Base-by-base conservation (phyloP, 2,329 filamentous ascomycete genomes). In the Stagonosporopsis cucurbitacearum region DNA sequence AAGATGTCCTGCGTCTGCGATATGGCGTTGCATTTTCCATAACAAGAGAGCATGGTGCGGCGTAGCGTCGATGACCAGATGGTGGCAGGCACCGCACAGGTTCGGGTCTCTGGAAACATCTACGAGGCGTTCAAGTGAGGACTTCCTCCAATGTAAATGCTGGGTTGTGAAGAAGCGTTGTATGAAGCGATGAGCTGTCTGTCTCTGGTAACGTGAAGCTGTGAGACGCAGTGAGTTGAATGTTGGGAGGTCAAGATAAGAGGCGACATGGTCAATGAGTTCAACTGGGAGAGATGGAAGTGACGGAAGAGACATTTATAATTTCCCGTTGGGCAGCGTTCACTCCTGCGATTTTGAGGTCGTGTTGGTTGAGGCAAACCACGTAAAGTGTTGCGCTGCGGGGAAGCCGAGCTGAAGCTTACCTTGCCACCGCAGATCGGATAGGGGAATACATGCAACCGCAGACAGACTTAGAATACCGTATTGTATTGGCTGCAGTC, bases 41-140 rank as follows among this genome's bases (percentile, higher is more conserved):
- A 70, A 44, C 12, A 32, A 36, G 8, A 69, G 66, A 0, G 67
- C 63, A 37, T 67, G 56, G 8, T 54, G 39, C 0, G 71, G 71
- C 6, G 71, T 72, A 2, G 69, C 65, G 39, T 72, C 66, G 15
- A 73, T 62, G 32, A 64, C 46, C 6, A 72, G 61, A 23, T 65
- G 43, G 2, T 55, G 61, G 2, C 72, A 17, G 4, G 37, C 39
- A 17, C 20, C 12, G 13, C 50, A 23, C 3, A 54, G 11, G 12
- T 25, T 23, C 3, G 22, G n/a, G 15, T 47, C 37, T 7, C 12
- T 20, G 23, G 50, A 47, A 15, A 54, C 19, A 3, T 54, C 23
- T 9, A 32, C 37, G 2, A 54, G 19, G 3, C 39, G 30, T 17
- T 43, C 22, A 11, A 54, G 30, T 11, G 30, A 54, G 3, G 7